Evolutionary conservation across 495 filamentous ascomycete species (phyloP).

Genomic region (Aspergillus baeticus): DNA sequence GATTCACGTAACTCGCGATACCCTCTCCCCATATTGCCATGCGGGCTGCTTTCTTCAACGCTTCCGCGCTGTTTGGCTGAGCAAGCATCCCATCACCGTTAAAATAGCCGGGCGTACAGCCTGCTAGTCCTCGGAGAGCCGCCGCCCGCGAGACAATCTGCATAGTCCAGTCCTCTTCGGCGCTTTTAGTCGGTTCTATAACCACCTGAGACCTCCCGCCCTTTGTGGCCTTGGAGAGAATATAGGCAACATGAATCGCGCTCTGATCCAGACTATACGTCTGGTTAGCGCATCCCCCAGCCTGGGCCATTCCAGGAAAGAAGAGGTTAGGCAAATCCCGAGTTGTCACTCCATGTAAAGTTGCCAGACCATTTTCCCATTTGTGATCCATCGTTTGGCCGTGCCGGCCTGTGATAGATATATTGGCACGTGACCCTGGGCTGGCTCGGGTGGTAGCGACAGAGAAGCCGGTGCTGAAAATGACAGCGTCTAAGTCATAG

Average conservation of each 20-base stretch:
- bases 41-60: slow-evolving; percentile 1
- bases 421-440: neutral
- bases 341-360: slow-evolving; percentile 21
- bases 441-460: neutral
- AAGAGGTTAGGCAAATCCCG: slow-evolving; percentile 56
- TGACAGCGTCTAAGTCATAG: slow-evolving; percentile 38
- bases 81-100: slow-evolving; percentile 44
- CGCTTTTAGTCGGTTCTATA: slow-evolving; percentile 41
- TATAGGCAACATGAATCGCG: slow-evolving; percentile 41
- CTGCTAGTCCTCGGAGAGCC: slow-evolving; percentile 33
- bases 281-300: slow-evolving; percentile 34
- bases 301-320: slow-evolving; percentile 40
- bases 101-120: slow-evolving; percentile 59
- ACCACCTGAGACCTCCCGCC: slow-evolving; percentile 13
- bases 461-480: slow-evolving; percentile 31
- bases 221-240: slow-evolving; percentile 40
- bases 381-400: slow-evolving; percentile 44
- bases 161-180: slow-evolving; percentile 47
- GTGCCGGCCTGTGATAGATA: slow-evolving; percentile 5
- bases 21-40: slow-evolving; percentile 19
- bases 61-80: neutral
- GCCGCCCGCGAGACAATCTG: slow-evolving; percentile 39
- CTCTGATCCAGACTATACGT: slow-evolving; percentile 39
- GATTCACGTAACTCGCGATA: slow-evolving; percentile 11
- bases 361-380: slow-evolving; percentile 31